Evolutionary conservation across 805 yeast genomes (phyloP).

Genomic region (Barnettozyma populi): DNA sequence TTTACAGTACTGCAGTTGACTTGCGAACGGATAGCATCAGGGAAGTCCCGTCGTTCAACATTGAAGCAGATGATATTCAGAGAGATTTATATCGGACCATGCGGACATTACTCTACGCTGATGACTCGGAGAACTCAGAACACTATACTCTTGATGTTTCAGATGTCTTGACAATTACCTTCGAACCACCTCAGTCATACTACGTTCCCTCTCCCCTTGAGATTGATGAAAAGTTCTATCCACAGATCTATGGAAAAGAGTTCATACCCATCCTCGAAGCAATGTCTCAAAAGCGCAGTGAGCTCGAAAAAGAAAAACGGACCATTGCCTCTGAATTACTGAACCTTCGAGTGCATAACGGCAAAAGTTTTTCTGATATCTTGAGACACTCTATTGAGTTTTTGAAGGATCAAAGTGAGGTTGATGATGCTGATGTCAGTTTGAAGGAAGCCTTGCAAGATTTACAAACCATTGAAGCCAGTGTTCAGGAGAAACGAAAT

Average conservation of each 20-base stretch:
- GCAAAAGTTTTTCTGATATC: constrained; percentile 26
- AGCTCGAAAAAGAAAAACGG: constrained; percentile 13
- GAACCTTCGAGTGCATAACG: constrained; percentile 27
- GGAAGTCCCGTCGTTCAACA: constrained; percentile 27
- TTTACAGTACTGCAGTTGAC: constrained; percentile 9
- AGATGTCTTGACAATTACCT: constrained; percentile 31
- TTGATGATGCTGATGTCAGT: background rate
- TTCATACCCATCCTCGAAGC: constrained; percentile 14
- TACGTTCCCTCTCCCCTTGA: constrained; percentile 22
- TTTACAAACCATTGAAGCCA: constrained; percentile 14
- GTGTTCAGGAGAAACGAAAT: constrained; percentile 7
- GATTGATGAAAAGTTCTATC: constrained; percentile 30
- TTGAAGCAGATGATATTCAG: constrained; percentile 29
- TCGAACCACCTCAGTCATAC: constrained; percentile 18
- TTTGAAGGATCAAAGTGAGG: constrained; percentile 11
- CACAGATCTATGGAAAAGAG: constrained; percentile 33
- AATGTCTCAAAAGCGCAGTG: background rate
- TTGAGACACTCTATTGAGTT: constrained; percentile 25
- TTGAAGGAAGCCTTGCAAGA: constrained; percentile 19
- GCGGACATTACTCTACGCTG: constrained; percentile 24
- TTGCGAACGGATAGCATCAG: constrained; percentile 3
- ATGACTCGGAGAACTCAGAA: constrained; percentile 11
- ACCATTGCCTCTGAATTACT: constrained; percentile 15
- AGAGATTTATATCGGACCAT: constrained; percentile 30
- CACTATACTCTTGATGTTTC: constrained; percentile 25